Conservation (phyloP, 257 asterid species). For the Verbascum thapsus region DNA sequence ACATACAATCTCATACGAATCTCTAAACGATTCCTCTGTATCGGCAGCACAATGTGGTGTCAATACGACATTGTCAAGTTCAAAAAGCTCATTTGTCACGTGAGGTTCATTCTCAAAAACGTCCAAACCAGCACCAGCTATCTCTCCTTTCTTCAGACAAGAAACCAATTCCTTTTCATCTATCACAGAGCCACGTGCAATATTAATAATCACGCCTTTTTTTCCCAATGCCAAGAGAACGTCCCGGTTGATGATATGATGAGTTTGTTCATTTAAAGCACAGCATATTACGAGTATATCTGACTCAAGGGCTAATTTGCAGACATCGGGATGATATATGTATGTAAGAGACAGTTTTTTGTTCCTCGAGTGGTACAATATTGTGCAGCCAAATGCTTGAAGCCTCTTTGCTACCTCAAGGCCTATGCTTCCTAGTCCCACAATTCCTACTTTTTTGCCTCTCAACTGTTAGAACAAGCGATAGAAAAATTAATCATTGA, state of each 20-base stretch:
- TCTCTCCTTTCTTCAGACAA: constrained; percentile 46
- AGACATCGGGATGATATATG: constrained; percentile 37
- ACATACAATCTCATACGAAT: constrained; percentile 36
- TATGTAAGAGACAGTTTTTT: constrained; percentile 46
- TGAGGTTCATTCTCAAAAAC: constrained; percentile 69
- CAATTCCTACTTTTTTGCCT: constrained; percentile 71
- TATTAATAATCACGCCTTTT: constrained; percentile 59
- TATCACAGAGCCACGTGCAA: constrained; percentile 70
- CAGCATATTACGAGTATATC: constrained; percentile 64
- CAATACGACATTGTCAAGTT: constrained; percentile 63
- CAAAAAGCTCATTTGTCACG: constrained; percentile 44
- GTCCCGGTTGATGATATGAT: constrained; percentile 62
- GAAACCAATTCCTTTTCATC: constrained; percentile 56
- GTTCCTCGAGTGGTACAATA: constrained; percentile 59
- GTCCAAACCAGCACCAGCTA: constrained; percentile 69
- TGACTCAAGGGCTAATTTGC: constrained; percentile 48
- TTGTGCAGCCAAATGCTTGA: constrained; percentile 59
- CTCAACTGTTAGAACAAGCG: constrained; percentile 45
- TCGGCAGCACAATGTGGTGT: constrained; percentile 54
- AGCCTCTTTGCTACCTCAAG: constrained; percentile 71
- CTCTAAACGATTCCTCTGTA: constrained; percentile 44
- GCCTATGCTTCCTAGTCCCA: constrained; percentile 89
- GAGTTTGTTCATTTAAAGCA: constrained; percentile 60
- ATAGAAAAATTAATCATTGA: too few species aligned
- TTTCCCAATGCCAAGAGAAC: constrained; percentile 60